Conservation (phyloP, 495 filamentous ascomycete genomes). For the Lasiosphaeriaceae sp. region DNA sequence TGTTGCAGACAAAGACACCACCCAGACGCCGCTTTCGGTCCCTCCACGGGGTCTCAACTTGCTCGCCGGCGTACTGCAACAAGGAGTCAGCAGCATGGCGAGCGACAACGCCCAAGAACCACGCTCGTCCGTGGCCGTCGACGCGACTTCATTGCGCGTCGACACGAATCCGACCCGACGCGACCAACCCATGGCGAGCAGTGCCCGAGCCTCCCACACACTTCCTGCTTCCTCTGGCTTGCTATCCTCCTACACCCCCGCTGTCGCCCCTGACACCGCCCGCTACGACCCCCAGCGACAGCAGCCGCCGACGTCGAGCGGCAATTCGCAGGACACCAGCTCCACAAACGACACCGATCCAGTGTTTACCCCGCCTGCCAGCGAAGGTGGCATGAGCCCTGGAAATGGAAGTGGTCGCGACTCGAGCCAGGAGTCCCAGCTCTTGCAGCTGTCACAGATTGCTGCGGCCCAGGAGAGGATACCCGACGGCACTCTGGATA, state of each 20-base stretch:
- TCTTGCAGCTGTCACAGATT: constrained; percentile 50
- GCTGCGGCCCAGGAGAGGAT: constrained; percentile 49
- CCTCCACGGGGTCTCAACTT: constrained; percentile 4
- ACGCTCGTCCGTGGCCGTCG: constrained; percentile 2
- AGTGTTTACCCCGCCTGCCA: constrained; percentile 45
- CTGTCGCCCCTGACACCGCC: neutral
- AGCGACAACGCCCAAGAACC: constrained; percentile 4
- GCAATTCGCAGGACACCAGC: constrained; percentile 41
- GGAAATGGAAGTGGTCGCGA: constrained; percentile 28
- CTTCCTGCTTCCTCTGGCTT: neutral
- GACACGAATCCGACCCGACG: constrained; percentile 13
- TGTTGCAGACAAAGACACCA: constrained; percentile 25
- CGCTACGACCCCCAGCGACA: constrained; percentile 10
- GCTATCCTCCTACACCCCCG: neutral
- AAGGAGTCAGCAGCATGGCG: constrained; percentile 2
- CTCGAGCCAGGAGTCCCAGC: constrained; percentile 46
- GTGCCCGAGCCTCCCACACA: constrained; percentile 9
- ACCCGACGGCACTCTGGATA: constrained; percentile 24
- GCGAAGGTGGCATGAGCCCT: constrained; percentile 40
- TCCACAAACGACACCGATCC: constrained; percentile 39
- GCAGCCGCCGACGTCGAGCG: constrained; percentile 30
- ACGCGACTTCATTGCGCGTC: constrained; percentile 20
- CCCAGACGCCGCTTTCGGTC: constrained; percentile 13
- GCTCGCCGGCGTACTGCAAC: constrained; percentile 11
- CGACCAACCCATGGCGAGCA: constrained; percentile 8